Base-by-base conservation (phyloP, 2,329 filamentous ascomycete genomes). In the Colletotrichum noveboracense region DNA sequence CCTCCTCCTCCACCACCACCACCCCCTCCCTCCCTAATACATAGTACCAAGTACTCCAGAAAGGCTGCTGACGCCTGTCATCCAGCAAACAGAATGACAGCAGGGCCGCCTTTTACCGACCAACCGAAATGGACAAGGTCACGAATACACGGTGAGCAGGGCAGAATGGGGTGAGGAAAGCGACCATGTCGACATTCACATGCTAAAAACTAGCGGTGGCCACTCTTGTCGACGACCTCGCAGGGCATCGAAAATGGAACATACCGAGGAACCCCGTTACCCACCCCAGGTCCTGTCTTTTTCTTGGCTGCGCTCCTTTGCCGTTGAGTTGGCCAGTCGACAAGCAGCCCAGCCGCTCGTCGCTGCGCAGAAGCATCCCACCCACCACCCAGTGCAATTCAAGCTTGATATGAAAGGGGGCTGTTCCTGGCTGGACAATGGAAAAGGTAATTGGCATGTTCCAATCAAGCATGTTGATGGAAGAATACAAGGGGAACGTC, bases 131-230 rank as follows among this genome's bases (percentile, higher is more conserved):
- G 56, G 55, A 43, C 52, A 70, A 62, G 36, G 66, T 71, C 72
- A 66, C 36, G 28, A 52, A 72, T 26, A 38, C 55, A 67, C 38
- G 43, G 62, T 67, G 24, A 38, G 55, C 72, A 67, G 62, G 69
- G 18, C 18, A 62, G 34, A 64, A 61, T 18, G 61, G 68, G 24
- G 68, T 61, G 72, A 52, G 30, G 26, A 38, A 52, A 52, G 58
- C 55, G 38, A 64, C 62, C 56, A 64, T 67, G 69, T 68, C 62
- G 56, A 73, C 62, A 56, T 75, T 75, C 73, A 75, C 73, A 68
- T 75, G 73, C 69, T 73, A 73, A 73, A 75, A 66, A 68, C 56
- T 68, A 68, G 64, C 64, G 73, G 64, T 73, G 70, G 64, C 68
- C 68, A 56, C 32, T 60, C 62, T 34, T 28, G 18, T 66, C 24